Base-by-base conservation (phyloP, 1,139 yeast genomes). In the Magnusiomyces suaveolens region DNA sequence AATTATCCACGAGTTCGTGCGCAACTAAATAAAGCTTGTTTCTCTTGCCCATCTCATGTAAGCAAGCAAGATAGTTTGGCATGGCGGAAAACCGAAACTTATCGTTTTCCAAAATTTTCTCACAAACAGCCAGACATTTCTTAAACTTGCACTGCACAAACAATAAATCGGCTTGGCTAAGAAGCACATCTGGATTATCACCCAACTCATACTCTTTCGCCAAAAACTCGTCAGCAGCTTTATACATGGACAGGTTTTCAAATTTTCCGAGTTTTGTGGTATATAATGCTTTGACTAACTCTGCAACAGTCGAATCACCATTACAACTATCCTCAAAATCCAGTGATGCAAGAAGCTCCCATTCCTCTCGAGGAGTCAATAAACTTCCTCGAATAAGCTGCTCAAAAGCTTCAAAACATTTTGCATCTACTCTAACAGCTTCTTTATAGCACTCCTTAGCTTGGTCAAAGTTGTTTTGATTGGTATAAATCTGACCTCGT, bases 351-450 rank as follows among this genome's bases (percentile, higher is more conserved):
- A 90, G 69, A 52, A 94, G 78, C 44, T 84, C 88, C 94, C 96
- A 86, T 69, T 92, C 71, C 64, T 92, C 97, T 24, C 75, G 72
- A 0, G 97, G 95, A 0, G 95, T 80, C 73, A 94, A 73, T 60
- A 90, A 75, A 64, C 83, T 84, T 62, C 87, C 86, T 43, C 78
- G 72, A 1, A 87, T 78, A 52, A 94, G 75, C 65, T 86, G 92
- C 63, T 87, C 81, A 67, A 88, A 88, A 0, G 98, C 97, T 62
- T 94, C 98, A 67, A 76, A 92, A 68, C 97, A 92, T 66, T 89
- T 88, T 12, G 87, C 90, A 68, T 94, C 98, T 1, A 87, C 88
- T 60, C 80, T 63, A 0, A 90, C 82, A 0, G 98, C 97, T 65
- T 89, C 96, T 63, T 83, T 82, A 65, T 83, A 90, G 56, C 95